Evolutionary conservation across 495 filamentous ascomycete species (phyloP).

Genomic region (Xylaria palmicola): DNA sequence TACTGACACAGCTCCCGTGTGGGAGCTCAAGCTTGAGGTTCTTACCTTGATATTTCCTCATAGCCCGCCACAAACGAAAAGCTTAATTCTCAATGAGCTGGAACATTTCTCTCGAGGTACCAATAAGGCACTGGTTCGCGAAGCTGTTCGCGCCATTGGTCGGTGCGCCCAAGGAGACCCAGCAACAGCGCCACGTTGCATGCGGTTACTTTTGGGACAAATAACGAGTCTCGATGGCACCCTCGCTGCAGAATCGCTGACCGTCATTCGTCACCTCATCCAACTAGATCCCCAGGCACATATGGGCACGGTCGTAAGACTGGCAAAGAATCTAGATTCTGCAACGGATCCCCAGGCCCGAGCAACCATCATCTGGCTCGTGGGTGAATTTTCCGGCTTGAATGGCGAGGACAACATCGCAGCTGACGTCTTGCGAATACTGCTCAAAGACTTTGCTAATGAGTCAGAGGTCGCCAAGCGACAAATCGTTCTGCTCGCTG

Average conservation of each 20-base stretch:
- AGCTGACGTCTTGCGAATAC: conserved; percentile 85
- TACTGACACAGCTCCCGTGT: conserved; percentile 78
- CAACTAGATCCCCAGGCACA: conserved; percentile 83
- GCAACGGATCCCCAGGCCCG: conserved; percentile 81
- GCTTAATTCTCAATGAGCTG: conserved; percentile 84
- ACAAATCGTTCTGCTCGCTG: conserved; percentile 87
- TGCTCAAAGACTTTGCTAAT: conserved; percentile 78
- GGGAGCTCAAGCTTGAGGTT: conserved; percentile 87
- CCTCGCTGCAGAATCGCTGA: conserved; percentile 85
- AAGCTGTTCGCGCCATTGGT: conserved; percentile 88
- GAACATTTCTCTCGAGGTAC: conserved; percentile 84
- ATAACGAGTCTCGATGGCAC: conserved; percentile 82
- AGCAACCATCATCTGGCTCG: conserved; percentile 94
- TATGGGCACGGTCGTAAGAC: conserved; percentile 71
- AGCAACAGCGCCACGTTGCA: conserved; percentile 68
- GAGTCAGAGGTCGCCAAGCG: conserved; percentile 84
- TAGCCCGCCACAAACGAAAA: conserved; percentile 69
- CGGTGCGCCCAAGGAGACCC: conserved; percentile 81
- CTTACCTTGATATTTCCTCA: conserved; percentile 88
- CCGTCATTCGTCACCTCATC: conserved; percentile 92
- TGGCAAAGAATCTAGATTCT: conserved; percentile 89
- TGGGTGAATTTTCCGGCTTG: conserved; percentile 85
- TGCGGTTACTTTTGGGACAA: conserved; percentile 77
- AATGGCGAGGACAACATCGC: conserved; percentile 84
- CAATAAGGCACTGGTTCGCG: conserved; percentile 75